Evolutionary conservation across 176 grass and related monocot species (phyloP).

Genomic region (Metroxylon sagu): DNA sequence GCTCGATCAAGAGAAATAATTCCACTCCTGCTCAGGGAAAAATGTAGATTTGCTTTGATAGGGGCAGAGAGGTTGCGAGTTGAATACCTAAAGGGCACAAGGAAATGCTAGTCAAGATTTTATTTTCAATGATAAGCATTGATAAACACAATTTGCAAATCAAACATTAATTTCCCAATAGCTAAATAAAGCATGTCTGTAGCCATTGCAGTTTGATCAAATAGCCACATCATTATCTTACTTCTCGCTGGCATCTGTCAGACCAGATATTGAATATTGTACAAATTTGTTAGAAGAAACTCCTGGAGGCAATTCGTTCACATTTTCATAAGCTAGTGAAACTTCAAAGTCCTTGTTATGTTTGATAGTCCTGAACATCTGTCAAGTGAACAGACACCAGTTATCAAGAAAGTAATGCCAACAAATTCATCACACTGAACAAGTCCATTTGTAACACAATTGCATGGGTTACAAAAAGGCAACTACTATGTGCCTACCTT

Average conservation of each 20-base stretch:
- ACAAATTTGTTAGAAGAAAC: conserved; percentile 64
- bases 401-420: conserved; percentile 2
- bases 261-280: conserved; percentile 65
- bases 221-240: conserved; percentile 22
- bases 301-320: conserved; percentile 64
- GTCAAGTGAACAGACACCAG: conserved; percentile 15
- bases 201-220: too few relatives aligned
- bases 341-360: conserved; percentile 86
- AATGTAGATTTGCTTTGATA: conserved; percentile 95
- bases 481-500: conserved; percentile 35
- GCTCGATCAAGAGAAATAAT: conserved; percentile 84
- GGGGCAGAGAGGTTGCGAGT: conserved; percentile 86
- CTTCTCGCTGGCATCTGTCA: conserved; percentile 77
- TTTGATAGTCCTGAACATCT: conserved; percentile 92
- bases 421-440: conserved; percentile 6
- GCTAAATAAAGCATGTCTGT: too few relatives aligned
- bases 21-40: conserved; percentile 97
- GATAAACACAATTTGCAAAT: too few relatives aligned
- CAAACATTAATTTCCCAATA: too few relatives aligned
- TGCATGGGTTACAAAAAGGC: not conserved
- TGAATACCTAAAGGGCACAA: conserved; percentile 54
- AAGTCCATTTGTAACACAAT: not conserved
- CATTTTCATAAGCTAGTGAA: conserved; percentile 73
- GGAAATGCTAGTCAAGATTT: not conserved
- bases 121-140: too few relatives aligned